phyloP scores from a whole-genome alignment of 441 rosid genomes.

The Populus trichocarpa region DNA sequence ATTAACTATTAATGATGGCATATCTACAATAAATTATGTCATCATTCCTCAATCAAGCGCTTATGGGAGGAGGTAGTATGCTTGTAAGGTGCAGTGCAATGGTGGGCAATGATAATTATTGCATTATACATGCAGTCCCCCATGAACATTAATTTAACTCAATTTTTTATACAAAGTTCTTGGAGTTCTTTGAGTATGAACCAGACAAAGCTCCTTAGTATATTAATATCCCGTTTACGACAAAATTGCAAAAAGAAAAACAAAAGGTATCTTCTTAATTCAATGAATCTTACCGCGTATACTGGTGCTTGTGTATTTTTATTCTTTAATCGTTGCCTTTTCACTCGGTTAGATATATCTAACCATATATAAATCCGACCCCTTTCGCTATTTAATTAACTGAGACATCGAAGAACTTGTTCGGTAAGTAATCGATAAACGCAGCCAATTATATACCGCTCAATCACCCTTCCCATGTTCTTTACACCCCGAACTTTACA shows the following conservation, averaged over 20 bases:
- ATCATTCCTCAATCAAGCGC: conserved; percentile 36
- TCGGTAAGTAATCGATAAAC: neutral
- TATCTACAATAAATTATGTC: conserved; percentile 3
- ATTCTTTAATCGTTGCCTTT: conserved; percentile 11
- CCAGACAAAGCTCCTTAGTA: conserved; percentile 29
- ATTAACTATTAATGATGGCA: conserved; percentile 17
- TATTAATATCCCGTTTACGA: conserved; percentile 21
- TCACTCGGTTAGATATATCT: neutral
- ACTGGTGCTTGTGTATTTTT: neutral
- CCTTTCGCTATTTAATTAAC: neutral
- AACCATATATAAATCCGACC: neutral
- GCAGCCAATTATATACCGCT: neutral
- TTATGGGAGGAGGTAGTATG: conserved; percentile 11
- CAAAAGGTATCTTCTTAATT: conserved; percentile 11
- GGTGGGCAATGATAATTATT: neutral
- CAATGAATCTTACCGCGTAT: conserved; percentile 37
- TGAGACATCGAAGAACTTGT: neutral
- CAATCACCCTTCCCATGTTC: too few relatives aligned
- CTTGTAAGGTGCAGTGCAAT: neutral
- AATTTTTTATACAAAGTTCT: neutral
- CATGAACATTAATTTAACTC: neutral
- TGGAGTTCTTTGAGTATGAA: neutral
- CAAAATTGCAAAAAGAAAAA: conserved; percentile 24
- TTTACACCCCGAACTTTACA: too few relatives aligned
- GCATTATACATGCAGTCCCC: neutral